Evolutionary conservation across 306 rosid species (phyloP).

Genomic region (Cucurbita maxima): DNA sequence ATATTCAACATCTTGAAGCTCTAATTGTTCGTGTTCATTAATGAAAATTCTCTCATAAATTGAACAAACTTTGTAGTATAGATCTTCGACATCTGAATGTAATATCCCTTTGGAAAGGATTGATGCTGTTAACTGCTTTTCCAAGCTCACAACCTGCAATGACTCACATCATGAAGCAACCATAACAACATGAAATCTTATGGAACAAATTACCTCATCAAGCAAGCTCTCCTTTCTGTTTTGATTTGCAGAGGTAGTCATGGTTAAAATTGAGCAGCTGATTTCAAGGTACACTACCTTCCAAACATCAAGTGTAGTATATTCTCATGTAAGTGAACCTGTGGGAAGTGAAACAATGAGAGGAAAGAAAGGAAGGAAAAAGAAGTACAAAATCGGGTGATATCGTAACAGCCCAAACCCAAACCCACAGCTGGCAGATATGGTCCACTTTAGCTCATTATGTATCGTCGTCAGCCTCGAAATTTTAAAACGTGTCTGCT

Average conservation of each 20-base stretch:
- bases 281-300: neutral
- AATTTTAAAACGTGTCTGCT: too few species aligned
- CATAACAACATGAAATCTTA: neutral
- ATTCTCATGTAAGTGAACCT: neutral
- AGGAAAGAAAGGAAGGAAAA: neutral
- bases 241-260: neutral
- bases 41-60: slow-evolving; percentile 51
- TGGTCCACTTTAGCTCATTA: too few species aligned
- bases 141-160: slow-evolving; percentile 46
- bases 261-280: neutral
- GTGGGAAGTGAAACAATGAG: neutral
- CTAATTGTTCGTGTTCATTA: slow-evolving; percentile 24
- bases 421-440: too few species aligned
- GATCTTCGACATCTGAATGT: slow-evolving; percentile 46
- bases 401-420: too few species aligned
- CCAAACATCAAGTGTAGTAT: neutral
- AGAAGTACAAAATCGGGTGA: neutral
- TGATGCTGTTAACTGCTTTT: slow-evolving; percentile 56
- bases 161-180: neutral
- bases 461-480: too few species aligned
- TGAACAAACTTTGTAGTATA: slow-evolving; percentile 46
- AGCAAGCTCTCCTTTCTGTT: slow-evolving; percentile 1
- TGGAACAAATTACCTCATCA: neutral
- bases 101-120: slow-evolving; percentile 60
- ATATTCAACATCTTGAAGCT: slow-evolving; percentile 85